Evolutionary conservation across 83 land plant species (phyloP).

Genomic region (Picea abies): DNA sequence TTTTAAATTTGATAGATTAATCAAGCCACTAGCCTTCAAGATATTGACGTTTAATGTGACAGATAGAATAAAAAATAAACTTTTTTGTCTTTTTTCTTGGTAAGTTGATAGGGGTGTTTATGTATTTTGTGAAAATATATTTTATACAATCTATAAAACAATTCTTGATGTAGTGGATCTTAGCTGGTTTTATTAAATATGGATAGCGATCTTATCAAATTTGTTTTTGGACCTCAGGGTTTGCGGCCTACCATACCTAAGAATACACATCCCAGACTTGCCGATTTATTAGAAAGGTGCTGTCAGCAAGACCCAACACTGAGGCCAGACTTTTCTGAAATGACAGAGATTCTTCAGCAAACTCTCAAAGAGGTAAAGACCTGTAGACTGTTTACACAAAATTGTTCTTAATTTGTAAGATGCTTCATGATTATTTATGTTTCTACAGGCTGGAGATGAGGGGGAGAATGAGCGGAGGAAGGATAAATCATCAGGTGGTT

Average conservation of each 20-base stretch:
- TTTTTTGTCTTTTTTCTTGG: no score
- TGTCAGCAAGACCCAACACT: slow-evolving; percentile 79
- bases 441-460: slow-evolving; percentile 7
- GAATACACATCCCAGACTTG: slow-evolving; percentile 64
- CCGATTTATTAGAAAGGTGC: slow-evolving; percentile 66
- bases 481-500: slow-evolving; percentile 13
- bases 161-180: not conserved
- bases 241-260: slow-evolving; percentile 83
- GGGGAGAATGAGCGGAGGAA: slow-evolving; percentile 13
- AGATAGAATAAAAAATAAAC: no score
- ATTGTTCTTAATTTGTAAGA: not conserved
- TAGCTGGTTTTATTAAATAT: not conserved
- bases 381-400: not conserved
- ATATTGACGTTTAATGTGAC: no score
- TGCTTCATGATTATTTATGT: not conserved
- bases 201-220: not conserved
- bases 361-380: slow-evolving; percentile 56
- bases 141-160: not conserved
- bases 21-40: no score
- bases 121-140: not conserved
- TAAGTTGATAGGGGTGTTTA: not conserved
- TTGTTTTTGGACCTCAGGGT: slow-evolving; percentile 39
- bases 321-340: slow-evolving; percentile 76
- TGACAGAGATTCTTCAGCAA: slow-evolving; percentile 51
- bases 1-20: no score